Conservation (phyloP, 306 rosid genomes). For the Quercus rubra region DNA sequence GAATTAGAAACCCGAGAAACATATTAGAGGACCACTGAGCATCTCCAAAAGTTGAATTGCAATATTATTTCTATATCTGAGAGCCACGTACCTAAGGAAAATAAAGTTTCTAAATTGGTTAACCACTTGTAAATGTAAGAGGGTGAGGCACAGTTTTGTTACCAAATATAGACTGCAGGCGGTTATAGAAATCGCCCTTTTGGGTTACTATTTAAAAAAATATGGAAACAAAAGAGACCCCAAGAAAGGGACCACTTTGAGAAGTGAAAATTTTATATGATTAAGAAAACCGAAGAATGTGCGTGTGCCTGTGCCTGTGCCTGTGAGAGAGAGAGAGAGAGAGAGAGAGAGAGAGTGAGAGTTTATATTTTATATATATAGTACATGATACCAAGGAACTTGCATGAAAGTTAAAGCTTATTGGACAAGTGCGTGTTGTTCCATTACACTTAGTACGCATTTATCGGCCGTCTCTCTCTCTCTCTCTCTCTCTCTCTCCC, state of each 20-base stretch:
- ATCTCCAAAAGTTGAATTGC: neutral
- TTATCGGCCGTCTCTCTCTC: conserved; percentile 22
- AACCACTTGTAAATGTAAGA: neutral
- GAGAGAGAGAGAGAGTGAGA: neutral
- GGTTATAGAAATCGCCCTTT: neutral
- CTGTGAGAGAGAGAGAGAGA: too few relatives aligned
- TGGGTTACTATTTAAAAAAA: neutral
- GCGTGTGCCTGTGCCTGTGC: neutral
- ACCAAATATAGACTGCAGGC: neutral
- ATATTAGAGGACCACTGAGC: neutral
- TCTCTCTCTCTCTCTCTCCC: conserved; percentile 19
- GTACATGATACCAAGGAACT: conserved; percentile 22
- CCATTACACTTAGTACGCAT: conserved; percentile 35
- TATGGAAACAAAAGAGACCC: neutral
- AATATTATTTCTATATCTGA: neutral
- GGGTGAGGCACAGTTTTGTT: neutral
- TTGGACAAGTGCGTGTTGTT: conserved; percentile 42
- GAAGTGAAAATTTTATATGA: neutral
- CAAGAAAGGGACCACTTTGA: neutral
- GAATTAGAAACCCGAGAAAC: neutral
- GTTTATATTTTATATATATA: neutral
- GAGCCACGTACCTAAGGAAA: too few relatives aligned
- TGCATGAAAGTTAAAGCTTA: conserved; percentile 43
- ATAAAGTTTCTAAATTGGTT: too few relatives aligned
- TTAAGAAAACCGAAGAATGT: neutral